Conservation (phyloP, 2,329 filamentous ascomycete genomes). For the Calonectria ilicicola region DNA sequence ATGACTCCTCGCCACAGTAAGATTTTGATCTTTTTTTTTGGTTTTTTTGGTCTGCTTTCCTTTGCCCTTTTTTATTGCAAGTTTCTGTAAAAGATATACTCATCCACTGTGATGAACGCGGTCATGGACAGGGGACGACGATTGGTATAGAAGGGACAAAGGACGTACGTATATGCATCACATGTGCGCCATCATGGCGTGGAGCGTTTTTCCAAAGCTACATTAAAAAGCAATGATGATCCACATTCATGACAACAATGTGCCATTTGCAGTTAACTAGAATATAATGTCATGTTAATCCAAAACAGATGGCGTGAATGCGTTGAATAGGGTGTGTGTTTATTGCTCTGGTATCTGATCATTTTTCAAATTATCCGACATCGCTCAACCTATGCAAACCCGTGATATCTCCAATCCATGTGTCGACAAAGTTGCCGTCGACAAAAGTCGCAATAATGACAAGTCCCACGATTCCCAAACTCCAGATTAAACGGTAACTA, state of each 20-base stretch:
- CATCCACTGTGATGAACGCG: background rate
- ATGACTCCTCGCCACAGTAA: background rate
- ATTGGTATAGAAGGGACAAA: constrained; percentile 21
- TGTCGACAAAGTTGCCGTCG: constrained; percentile 12
- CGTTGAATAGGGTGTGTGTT: background rate
- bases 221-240: background rate
- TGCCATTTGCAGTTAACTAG: background rate
- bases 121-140: background rate
- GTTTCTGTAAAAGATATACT: constrained; percentile 22
- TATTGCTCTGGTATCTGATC: constrained; percentile 26
- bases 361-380: constrained; percentile 17
- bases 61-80: background rate
- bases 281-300: background rate
- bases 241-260: background rate
- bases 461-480: constrained; percentile 27
- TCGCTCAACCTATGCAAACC: constrained; percentile 23
- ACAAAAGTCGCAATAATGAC: constrained; percentile 8
- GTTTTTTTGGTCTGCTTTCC: background rate
- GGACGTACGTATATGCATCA: constrained; percentile 14
- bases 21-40: background rate
- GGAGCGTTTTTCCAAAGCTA: background rate
- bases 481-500: constrained; percentile 24
- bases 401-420: constrained; percentile 23
- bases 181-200: background rate
- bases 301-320: background rate